phyloP scores from a whole-genome alignment of 2,329 filamentous ascomycete genomes.

The Nectriaceae sp. region DNA sequence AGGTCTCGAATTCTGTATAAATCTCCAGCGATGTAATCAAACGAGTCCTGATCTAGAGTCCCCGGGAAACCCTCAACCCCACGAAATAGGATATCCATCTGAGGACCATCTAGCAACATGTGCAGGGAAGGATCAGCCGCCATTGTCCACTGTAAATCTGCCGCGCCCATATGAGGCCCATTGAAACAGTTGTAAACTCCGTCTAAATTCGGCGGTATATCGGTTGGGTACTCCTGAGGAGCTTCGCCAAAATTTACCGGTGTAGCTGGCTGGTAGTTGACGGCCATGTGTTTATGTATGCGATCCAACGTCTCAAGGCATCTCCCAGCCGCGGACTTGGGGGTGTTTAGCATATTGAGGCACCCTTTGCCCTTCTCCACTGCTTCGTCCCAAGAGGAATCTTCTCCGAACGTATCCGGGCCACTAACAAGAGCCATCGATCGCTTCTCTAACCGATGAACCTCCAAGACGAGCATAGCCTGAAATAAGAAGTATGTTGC shows the following conservation, averaged over 20 bases:
- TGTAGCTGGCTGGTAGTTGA: background rate
- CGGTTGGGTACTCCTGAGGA: background rate
- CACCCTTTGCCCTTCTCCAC: background rate
- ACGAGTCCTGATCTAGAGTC: background rate
- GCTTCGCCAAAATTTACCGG: background rate
- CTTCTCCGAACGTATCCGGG: background rate
- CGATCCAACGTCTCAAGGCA: background rate
- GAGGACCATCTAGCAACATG: background rate
- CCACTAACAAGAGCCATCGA: background rate
- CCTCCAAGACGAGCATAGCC: constrained; percentile 41
- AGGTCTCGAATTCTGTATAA: background rate
- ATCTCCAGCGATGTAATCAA: background rate
- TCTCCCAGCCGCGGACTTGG: background rate
- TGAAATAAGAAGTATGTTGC: constrained; percentile 48
- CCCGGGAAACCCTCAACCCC: background rate
- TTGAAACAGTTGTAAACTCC: background rate
- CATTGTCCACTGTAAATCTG: background rate
- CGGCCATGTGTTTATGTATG: background rate
- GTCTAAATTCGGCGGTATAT: too few relatives aligned
- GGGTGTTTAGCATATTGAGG: background rate
- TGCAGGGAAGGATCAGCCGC: background rate
- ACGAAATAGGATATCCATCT: background rate
- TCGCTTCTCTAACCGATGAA: background rate
- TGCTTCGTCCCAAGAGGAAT: background rate
- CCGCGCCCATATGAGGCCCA: background rate